Evolutionary conservation across 441 rosid species (phyloP).

Genomic region (Adansonia madagascariensis): DNA sequence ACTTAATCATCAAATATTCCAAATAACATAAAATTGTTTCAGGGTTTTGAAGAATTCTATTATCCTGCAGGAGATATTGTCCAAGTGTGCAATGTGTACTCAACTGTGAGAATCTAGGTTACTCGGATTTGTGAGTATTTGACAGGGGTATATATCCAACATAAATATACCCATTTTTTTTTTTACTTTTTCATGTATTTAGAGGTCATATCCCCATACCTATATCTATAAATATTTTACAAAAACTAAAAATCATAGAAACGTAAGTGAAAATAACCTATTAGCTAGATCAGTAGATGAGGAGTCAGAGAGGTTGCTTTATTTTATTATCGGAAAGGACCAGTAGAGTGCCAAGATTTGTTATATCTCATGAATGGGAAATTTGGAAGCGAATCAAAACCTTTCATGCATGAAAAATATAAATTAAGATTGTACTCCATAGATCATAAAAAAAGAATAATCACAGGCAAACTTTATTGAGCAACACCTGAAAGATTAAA

Average conservation of each 20-base stretch:
- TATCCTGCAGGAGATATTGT: neutral
- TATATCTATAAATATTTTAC: too few species aligned
- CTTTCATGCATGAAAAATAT: conserved; percentile 21
- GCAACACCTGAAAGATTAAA: conserved; percentile 19
- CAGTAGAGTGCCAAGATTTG: neutral
- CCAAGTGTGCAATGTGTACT: neutral
- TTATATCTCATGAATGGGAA: conserved; percentile 8
- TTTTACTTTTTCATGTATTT: too few species aligned
- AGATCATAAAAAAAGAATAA: neutral
- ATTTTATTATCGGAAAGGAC: neutral
- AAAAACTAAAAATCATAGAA: too few species aligned
- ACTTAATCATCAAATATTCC: neutral
- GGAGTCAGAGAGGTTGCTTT: neutral
- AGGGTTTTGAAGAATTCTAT: conserved; percentile 1
- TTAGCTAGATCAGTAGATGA: neutral
- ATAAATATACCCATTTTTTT: too few species aligned
- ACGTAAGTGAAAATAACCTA: neutral
- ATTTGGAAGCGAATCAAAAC: neutral
- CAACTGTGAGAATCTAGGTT: neutral
- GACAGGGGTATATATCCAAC: too few species aligned
- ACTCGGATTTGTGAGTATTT: too few species aligned
- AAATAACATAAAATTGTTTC: neutral
- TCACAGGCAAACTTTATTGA: conserved; percentile 17
- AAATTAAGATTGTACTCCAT: neutral
- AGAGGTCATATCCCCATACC: too few species aligned